Base-by-base conservation (phyloP, 2,329 filamentous ascomycete species). In the Metarhizium brunneum region DNA sequence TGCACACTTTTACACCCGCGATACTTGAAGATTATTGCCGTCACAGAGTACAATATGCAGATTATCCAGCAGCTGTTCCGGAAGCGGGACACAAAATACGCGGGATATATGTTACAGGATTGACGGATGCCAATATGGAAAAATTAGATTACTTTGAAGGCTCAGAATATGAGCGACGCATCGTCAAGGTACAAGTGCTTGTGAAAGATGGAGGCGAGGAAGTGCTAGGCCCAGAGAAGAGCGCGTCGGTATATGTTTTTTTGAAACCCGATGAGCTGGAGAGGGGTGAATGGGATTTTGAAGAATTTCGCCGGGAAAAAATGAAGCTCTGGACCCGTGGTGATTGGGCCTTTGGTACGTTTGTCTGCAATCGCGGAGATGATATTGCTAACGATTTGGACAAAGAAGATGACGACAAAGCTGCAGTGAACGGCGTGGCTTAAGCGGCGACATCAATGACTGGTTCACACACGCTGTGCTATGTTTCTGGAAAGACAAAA, bases 131-230 rank as follows among this genome's bases (percentile, higher is more conserved):
- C 29, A 91, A 96, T 64, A 75, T 96, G 53, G 72, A 75, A 61
- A 84, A 86, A 35, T 77, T 97, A 2, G 91, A 96, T 66, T 71
- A 76, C 4, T 97, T 96, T 65, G 92, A 97, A 68, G 92, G 92
- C 1, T 59, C 61, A 6, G 83, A 94, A 67, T 95, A 95, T 65
- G 71, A 75, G 56, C 78, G 86, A 66, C 55, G 77, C 71, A 63
- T 76, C 62, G 75, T 80, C 30, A 70, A 67, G 30, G 78, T 89
- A 6, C 81, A 79, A 67, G 68, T 82, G 0, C 62, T 80, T 6
- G 68, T 72, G 54, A 70, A 72, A 14, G 67, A 71, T 14, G 74
- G 73, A n/a, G 63, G 58, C 7, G 56, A 62, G 48, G 66, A 73
- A 47, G 65, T 69, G 2, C 71, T 74, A 56, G 73, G 70, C 16